phyloP scores from a whole-genome alignment of 257 asterid genomes.

The Fraxinus quadrangulata region DNA sequence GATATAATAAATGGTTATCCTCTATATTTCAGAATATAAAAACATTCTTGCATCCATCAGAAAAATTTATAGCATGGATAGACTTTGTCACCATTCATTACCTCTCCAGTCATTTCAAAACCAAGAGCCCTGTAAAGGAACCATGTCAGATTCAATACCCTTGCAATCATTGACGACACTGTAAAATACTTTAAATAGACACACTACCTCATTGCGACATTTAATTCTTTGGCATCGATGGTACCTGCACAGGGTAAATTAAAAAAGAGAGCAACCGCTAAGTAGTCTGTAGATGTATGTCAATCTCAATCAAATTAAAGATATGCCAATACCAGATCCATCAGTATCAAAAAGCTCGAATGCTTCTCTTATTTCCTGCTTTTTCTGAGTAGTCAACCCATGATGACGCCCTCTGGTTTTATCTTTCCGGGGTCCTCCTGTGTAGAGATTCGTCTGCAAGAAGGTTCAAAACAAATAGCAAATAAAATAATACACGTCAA shows the following conservation, averaged over 20 bases:
- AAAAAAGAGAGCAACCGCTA: not conserved
- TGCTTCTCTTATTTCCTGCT: conserved; percentile 95
- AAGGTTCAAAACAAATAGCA: too few species aligned
- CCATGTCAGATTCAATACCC: conserved; percentile 13
- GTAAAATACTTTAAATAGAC: too few species aligned
- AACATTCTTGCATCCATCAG: not conserved
- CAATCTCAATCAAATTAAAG: too few species aligned
- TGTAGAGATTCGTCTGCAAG: conserved; percentile 43
- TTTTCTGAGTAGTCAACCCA: conserved; percentile 75
- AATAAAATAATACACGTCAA: too few species aligned
- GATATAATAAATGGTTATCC: not conserved
- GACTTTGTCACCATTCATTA: conserved; percentile 26
- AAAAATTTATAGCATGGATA: not conserved
- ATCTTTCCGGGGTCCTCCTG: conserved; percentile 50
- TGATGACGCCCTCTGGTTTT: conserved; percentile 71
- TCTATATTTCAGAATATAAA: too few species aligned
- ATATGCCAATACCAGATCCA: conserved; percentile 65
- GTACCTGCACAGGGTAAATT: conserved; percentile 52
- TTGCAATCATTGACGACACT: conserved; percentile 1
- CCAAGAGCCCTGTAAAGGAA: conserved; percentile 90
- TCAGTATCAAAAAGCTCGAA: conserved; percentile 93
- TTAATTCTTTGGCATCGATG: conserved; percentile 89
- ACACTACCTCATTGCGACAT: conserved; percentile 93
- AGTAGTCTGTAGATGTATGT: not conserved
- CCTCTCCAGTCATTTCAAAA: conserved; percentile 95